These are phyloP conservation scores for Candida silvicultrix DNA, from an alignment of 805 yeast species.

Conservation along the genomic window DNA sequence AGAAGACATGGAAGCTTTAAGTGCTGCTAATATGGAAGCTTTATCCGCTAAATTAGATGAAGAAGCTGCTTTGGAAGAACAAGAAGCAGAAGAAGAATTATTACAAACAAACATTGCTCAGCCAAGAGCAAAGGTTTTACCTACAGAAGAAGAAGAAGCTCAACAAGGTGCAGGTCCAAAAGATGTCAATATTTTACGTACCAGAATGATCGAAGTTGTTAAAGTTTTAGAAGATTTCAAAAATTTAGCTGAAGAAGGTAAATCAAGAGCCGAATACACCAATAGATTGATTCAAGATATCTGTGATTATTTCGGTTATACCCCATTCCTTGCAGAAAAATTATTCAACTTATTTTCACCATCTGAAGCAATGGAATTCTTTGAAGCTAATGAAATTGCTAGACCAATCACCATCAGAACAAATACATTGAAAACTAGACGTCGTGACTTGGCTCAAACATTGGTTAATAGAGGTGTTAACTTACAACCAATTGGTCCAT, in stretches of 20 bases:
- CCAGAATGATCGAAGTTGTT: slow-evolving; percentile 92
- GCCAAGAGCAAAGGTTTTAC: slow-evolving; percentile 74
- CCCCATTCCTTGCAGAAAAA: slow-evolving; percentile 88
- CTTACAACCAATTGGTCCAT: slow-evolving; percentile 91
- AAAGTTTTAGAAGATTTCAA: slow-evolving; percentile 90
- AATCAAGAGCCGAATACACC: slow-evolving; percentile 76
- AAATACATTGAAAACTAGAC: slow-evolving; percentile 90
- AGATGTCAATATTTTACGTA: slow-evolving; percentile 77
- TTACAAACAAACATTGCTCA: slow-evolving; percentile 51
- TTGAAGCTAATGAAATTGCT: slow-evolving; percentile 96
- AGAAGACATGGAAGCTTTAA: slow-evolving; percentile 61
- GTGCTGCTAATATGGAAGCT: slow-evolving; percentile 81
- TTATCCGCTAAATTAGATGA: slow-evolving; percentile 62
- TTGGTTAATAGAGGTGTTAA: slow-evolving; percentile 96
- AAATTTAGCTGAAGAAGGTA: slow-evolving; percentile 76
- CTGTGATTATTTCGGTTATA: slow-evolving; percentile 89
- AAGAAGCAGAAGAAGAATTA: slow-evolving; percentile 56
- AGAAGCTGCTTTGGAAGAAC: slow-evolving; percentile 50
- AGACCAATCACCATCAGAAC: slow-evolving; percentile 97
- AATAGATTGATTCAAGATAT: slow-evolving; percentile 79
- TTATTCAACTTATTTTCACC: slow-evolving; percentile 88
- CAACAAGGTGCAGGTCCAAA: slow-evolving; percentile 46
- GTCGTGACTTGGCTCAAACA: slow-evolving; percentile 93
- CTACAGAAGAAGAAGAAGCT: slow-evolving; percentile 58
- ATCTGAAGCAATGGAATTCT: slow-evolving; percentile 94